Evolutionary conservation across 495 filamentous ascomycete genomes (phyloP), one percentile per base, ranked within the genome.

Genomic region (Podospora tetraspora): DNA sequence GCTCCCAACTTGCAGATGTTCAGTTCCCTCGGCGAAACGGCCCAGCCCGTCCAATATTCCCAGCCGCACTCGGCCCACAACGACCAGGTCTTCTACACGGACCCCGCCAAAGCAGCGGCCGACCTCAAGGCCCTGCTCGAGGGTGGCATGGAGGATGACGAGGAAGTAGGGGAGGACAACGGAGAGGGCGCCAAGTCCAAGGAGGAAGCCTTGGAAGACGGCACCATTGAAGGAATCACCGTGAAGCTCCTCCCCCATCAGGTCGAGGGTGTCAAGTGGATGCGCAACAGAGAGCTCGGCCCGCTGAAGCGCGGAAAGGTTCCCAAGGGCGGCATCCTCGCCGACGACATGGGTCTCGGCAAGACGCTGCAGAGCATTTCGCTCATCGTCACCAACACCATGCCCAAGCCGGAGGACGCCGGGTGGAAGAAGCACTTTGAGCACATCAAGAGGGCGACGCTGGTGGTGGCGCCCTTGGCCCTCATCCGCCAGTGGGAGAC

Each of bases 401-500:
- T 91, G 72, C 91, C 93, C 16, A 74, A 76, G 8, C 75, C 82
- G 2, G 75, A 77, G 62, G 79, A 76, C 67, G 79, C 84, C 13
- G 76, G 79, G 16, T 89, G 86, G 74, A 80, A 85, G 64, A 88
- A 89, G 69, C 80, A 92, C 23, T 80, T 86, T 21, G 78, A 85
- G 3, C 81, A 84, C 2, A 76, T 94, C 57, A 90, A 88, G 73
- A 92, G 90, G 72, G 87, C 87, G 11, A 99, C 95, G 0, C 82
- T 99, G 11, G 93, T 99, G 57, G 90, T 99, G 65, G 95, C 94
- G n/a, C 95, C 95, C 19, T 79, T 99, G 29, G 94, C 94, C 22
- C 84, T 99, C 27, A 97, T 99, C 80, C 92, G 94, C 70, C 95
- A 99, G 80, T 99, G 95, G 95, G 95, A 99, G 77, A 82, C 88